These are phyloP conservation scores for Xylariaceae sp. DNA, from an alignment of 2,329 filamentous ascomycete species.

Conservation along the genomic window DNA sequence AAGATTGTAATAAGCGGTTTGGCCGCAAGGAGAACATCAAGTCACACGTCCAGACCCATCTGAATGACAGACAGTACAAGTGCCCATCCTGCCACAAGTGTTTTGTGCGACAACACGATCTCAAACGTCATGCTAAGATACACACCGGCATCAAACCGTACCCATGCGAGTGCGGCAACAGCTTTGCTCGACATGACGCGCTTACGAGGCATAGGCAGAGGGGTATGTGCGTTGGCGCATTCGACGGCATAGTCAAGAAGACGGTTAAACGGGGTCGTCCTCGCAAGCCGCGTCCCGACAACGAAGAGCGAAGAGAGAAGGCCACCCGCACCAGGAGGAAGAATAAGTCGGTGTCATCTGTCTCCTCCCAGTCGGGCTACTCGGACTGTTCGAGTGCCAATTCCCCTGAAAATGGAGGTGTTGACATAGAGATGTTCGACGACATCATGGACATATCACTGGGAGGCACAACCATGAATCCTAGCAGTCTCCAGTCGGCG, in stretches of 20 bases:
- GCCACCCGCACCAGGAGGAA: slow-evolving; percentile 52
- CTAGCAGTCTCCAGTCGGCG: slow-evolving; percentile 34
- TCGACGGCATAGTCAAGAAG: slow-evolving; percentile 69
- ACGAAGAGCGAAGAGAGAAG: slow-evolving; percentile 55
- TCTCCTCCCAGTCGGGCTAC: slow-evolving; percentile 52
- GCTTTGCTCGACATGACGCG: slow-evolving; percentile 91
- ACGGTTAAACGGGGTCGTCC: slow-evolving; percentile 61
- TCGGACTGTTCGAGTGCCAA: slow-evolving; percentile 54
- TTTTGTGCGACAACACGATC: slow-evolving; percentile 94
- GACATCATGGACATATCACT: slow-evolving; percentile 46
- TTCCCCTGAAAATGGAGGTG: slow-evolving; percentile 43
- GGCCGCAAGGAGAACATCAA: slow-evolving; percentile 99
- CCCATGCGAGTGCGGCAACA: slow-evolving; percentile 88
- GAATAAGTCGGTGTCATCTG: slow-evolving; percentile 49
- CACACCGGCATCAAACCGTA: slow-evolving; percentile 96
- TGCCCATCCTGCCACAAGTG: slow-evolving; percentile 92
- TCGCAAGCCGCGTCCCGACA: slow-evolving; percentile 57
- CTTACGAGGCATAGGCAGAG: slow-evolving; percentile 90
- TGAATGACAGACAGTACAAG: slow-evolving; percentile 91
- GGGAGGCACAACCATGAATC: slow-evolving; percentile 35
- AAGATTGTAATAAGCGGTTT: slow-evolving; percentile 82
- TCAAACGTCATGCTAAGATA: slow-evolving; percentile 96
- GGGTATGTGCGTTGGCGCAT: slow-evolving; percentile 93
- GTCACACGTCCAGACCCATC: slow-evolving; percentile 94
- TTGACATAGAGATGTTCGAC: slow-evolving; percentile 43